Evolutionary conservation across 1,284 basidiomycete species (phyloP).

Genomic region (Leccinum solheimii): DNA sequence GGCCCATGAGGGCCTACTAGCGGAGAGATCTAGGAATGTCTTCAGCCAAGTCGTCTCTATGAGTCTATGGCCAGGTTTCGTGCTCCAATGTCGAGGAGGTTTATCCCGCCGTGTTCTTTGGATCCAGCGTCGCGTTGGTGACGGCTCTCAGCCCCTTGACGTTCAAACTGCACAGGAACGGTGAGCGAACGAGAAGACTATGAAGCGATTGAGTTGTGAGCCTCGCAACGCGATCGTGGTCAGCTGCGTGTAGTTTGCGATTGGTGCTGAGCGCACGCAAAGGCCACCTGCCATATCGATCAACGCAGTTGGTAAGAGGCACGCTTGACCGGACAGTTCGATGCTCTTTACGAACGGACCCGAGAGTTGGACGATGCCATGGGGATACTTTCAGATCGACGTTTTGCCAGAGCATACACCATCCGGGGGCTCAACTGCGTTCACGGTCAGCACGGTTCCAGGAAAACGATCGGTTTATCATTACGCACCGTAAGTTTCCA

Average conservation of each 20-base stretch:
- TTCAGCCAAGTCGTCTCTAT: too few species aligned
- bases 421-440: too few species aligned
- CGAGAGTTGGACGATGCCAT: slow-evolving; percentile 53
- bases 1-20: too few species aligned
- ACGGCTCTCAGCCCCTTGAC: slow-evolving; percentile 71
- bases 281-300: slow-evolving; percentile 54
- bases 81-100: too few species aligned
- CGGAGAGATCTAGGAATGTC: too few species aligned
- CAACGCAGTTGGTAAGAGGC: slow-evolving; percentile 51
- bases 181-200: slow-evolving; percentile 69
- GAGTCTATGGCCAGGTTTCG: too few species aligned
- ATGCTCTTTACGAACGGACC: slow-evolving; percentile 69
- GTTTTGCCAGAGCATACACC: slow-evolving; percentile 60
- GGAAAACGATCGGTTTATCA: too few species aligned
- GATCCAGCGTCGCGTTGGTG: slow-evolving; percentile 56
- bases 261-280: slow-evolving; percentile 42
- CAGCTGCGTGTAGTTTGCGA: slow-evolving; percentile 57
- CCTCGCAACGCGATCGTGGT: slow-evolving; percentile 74
- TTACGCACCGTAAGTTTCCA: too few species aligned
- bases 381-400: slow-evolving; percentile 63
- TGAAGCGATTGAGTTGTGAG: slow-evolving; percentile 69
- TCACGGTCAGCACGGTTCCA: too few species aligned
- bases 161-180: slow-evolving; percentile 43
- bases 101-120: too few species aligned
- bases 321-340: slow-evolving; percentile 65